Conservation (phyloP, 495 filamentous ascomycete species). For the Penicillium manginii region DNA sequence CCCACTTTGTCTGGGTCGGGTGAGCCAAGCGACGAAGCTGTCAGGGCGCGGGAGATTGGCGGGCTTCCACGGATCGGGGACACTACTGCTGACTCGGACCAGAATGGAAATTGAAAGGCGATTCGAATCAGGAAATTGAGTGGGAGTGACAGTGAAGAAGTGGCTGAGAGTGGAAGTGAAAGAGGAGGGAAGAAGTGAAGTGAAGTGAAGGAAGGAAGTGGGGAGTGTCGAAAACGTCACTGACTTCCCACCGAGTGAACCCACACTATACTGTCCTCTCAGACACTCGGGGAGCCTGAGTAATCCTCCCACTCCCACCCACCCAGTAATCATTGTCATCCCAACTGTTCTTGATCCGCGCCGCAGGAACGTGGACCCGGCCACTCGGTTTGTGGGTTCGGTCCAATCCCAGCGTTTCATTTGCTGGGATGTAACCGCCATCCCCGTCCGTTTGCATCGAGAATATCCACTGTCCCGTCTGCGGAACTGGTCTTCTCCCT, state of each 20-base stretch:
- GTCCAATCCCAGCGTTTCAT: conserved; percentile 5
- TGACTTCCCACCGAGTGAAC: too few relatives aligned
- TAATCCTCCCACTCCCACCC: too few relatives aligned
- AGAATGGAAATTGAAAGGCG: too few relatives aligned
- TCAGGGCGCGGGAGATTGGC: conserved; percentile 47
- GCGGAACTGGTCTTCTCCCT: too few relatives aligned
- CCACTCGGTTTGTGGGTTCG: conserved; percentile 9
- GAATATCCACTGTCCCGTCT: too few relatives aligned
- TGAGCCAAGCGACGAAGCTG: conserved; percentile 39
- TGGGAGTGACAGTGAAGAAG: conserved; percentile 7
- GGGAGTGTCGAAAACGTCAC: not conserved
- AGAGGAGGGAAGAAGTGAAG: not conserved
- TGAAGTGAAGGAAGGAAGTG: conserved; percentile 3
- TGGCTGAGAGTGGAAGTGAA: conserved; percentile 4
- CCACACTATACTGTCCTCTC: too few relatives aligned
- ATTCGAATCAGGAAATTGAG: too few relatives aligned
- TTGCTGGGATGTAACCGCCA: conserved; percentile 1
- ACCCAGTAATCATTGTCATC: conserved; percentile 10
- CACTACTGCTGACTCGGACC: too few relatives aligned
- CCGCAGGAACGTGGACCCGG: conserved; percentile 29
- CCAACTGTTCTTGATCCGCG: conserved; percentile 26
- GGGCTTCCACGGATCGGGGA: conserved; percentile 38
- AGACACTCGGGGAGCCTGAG: too few relatives aligned
- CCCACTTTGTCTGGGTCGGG: conserved; percentile 12
- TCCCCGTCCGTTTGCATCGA: not conserved